These are phyloP conservation scores for Zangia roseola DNA, from an alignment of 768 basidiomycete species.

Conservation along the genomic window DNA sequence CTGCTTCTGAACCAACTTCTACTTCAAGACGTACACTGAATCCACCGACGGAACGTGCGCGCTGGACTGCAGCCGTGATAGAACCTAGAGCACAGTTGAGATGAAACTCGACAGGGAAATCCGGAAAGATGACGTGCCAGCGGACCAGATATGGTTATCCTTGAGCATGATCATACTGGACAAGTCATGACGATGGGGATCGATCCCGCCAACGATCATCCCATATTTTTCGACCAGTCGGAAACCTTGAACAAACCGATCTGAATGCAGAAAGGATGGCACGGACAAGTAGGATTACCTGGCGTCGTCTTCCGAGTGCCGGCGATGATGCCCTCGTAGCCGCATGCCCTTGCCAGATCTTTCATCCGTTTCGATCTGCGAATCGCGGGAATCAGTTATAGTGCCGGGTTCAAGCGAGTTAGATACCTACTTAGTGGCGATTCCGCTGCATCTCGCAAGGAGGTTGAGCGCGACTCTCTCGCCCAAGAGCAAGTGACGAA, in stretches of 20 bases:
- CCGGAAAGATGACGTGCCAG: conserved; percentile 47
- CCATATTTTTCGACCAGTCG: conserved; percentile 97
- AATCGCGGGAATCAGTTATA: not conserved
- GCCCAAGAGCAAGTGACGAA: conserved; percentile 82
- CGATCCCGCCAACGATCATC: conserved; percentile 97
- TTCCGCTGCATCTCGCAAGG: conserved; percentile 93
- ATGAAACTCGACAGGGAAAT: not conserved
- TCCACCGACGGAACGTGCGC: conserved; percentile 87
- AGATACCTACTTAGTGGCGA: conserved; percentile 80
- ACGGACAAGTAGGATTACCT: conserved; percentile 37
- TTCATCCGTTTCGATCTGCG: conserved; percentile 78
- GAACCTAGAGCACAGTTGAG: conserved; percentile 54
- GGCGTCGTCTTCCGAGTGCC: conserved; percentile 98
- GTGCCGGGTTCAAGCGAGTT: not conserved
- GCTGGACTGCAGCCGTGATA: conserved; percentile 82
- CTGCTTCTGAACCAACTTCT: conserved; percentile 84
- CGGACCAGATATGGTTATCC: conserved; percentile 99
- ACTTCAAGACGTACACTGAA: conserved; percentile 92
- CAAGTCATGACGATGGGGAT: conserved; percentile 93
- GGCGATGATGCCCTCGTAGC: conserved; percentile 86
- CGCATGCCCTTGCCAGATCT: conserved; percentile 72
- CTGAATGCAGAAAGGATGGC: conserved; percentile 4
- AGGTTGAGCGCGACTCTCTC: conserved; percentile 93
- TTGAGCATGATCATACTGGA: conserved; percentile 99
- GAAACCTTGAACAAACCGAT: conserved; percentile 59